These are phyloP conservation scores for Fusarium drepaniforme DNA, from an alignment of 2,329 filamentous ascomycete species.

Conservation along the genomic window DNA sequence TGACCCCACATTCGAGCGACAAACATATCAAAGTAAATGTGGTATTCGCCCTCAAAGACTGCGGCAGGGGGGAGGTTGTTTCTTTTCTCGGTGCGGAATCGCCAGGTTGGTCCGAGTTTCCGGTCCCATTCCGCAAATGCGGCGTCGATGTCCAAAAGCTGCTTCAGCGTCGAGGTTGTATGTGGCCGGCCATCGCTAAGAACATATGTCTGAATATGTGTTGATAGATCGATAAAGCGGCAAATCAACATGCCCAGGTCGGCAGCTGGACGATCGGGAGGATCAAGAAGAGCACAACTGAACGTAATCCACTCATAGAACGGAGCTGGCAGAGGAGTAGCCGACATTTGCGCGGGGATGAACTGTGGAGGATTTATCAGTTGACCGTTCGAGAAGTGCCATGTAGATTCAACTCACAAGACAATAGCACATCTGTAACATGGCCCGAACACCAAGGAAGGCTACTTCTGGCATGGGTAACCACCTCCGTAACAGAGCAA, in stretches of 20 bases:
- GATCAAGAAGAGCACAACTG: conserved; percentile 50
- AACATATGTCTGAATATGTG: conserved; percentile 48
- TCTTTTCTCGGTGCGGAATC: conserved; percentile 49
- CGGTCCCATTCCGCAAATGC: conserved; percentile 56
- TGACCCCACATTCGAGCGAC: conserved; percentile 69
- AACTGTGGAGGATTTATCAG: conserved; percentile 50
- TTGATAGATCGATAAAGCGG: conserved; percentile 55
- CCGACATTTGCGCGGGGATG: conserved; percentile 57
- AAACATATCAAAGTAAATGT: conserved; percentile 67
- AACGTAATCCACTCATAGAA: conserved; percentile 59
- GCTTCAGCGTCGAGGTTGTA: conserved; percentile 51
- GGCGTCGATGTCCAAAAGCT: conserved; percentile 55
- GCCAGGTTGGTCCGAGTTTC: conserved; percentile 51
- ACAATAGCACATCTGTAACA: conserved; percentile 68
- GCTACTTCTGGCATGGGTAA: conserved; percentile 53
- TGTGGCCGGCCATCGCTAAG: conserved; percentile 53
- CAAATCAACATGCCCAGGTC: conserved; percentile 57
- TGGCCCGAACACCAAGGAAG: conserved; percentile 61
- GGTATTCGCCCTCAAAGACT: conserved; percentile 65
- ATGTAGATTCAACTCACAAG: conserved; percentile 55
- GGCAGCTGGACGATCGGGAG: conserved; percentile 54
- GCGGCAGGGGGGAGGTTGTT: conserved; percentile 53
- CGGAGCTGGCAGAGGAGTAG: conserved; percentile 53
- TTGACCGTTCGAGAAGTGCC: background rate
- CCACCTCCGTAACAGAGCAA: conserved; percentile 66